Base-by-base conservation (phyloP, 202 grass and related monocot genomes). In the Schoenoplectus tabernaemontani region DNA sequence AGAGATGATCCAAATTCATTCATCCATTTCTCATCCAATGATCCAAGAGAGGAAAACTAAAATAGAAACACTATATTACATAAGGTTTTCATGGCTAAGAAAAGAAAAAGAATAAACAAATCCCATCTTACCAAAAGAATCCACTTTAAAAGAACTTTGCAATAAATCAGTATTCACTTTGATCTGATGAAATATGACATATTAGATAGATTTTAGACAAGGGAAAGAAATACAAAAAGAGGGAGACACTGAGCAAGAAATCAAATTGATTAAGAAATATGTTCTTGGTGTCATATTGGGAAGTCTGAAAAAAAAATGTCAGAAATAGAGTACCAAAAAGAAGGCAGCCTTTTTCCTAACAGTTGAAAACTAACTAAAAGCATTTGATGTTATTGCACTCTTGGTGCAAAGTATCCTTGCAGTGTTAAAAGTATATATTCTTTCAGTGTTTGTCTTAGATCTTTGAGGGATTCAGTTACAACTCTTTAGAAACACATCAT, bases 1-100 rank as follows among this genome's bases (percentile, higher is more conserved):
- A 93, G 68, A 3, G 91, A 92, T 33, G 33, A 84, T 83, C 82
- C 66, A 86, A 98, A 92, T 56, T 98, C 95, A 78, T 33, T 87
- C 82, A 94, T 82, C 95, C 95, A 94, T 86, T 90, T 98, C 59
- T 94, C 95, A 87, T 98, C 91, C 85, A 97, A 83, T 81, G 95
- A 97, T 15, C 95, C 95, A 72, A 97, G 82, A 58, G 89, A 97
- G 36, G 95, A 98, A 83, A 98, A 98, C 91, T 94, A 84, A 71
- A 89, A 78, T 58, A 36, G 23, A 87, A 71, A 82, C 63, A 84
- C 71, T 28, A 44, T 26, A 46, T 46, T 70, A 1, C 41, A 46
- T 42, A 50, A 47, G 22, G 5, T 61, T 61, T 59, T 33, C 22
- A 76, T 76, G 24, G 24, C 32, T 73, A 16, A 73, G 3, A 16